Base-by-base conservation (phyloP, 2,329 filamentous ascomycete species). In the Trichoderma sp. region DNA sequence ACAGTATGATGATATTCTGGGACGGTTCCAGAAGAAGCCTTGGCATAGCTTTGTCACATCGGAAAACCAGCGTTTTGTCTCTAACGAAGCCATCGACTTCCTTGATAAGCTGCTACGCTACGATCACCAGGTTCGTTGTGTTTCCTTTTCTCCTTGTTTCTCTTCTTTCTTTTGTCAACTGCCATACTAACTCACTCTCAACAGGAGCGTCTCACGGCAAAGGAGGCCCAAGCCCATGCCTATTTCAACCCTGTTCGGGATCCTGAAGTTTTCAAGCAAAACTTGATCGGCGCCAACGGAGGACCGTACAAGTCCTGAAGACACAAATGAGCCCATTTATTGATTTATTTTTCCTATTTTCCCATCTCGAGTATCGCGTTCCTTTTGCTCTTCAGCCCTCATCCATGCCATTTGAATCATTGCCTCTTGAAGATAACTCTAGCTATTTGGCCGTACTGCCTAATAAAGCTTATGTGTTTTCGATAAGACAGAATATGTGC, bases 11-110 rank as follows among this genome's bases (percentile, higher is more conserved):
- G 96, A 99, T 79, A 97, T 99, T 73, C 91, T 99, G 8, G 95
- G 95, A 70, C 89, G 95, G 65, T 99, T 98, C 84, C 95, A 95
- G 74, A 97, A 97, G 88, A 98, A 98, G 86, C 93, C 92, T 67
- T 99, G 97, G 96, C 93, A 97, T 82, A 95, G 93, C 78, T 99
- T 99, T 78, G 93, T 99, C 81, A 99, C 93, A 77, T 87, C 93
- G 3, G 97, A 99, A 80, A 99, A 99, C 83, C 95, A 98, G 85
- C 91, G 95, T 73, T 99, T 98, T 78, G 93, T 99, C 73, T 97
- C 91, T 81, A 97, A 95, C 77, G 96, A 99, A 81, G 95, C 96
- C 20, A 95, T 99, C 76, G 96, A 99, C 82, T 99, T 99, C 84
- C 89, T 99, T 71, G 96, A 99, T 83, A 98, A 98, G 85, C 87